A percentile compares a stretch with the other conserved stretches of the same genome.
phyloP scores from a whole-genome alignment of 768 basidiomycete genomes.

The Gloeopeniophorella convolvens region DNA sequence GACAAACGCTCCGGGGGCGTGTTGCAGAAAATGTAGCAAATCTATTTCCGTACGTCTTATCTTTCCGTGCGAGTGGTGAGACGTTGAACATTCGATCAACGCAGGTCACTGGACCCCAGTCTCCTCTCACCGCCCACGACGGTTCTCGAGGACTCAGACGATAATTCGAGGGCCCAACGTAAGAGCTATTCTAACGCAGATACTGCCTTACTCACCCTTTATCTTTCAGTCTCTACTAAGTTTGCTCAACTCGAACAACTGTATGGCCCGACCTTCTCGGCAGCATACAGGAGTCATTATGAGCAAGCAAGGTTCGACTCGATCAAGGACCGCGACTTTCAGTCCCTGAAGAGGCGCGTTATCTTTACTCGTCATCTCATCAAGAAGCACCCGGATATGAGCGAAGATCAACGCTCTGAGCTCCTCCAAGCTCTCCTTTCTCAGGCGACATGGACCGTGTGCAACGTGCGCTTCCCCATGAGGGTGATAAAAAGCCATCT shows the following conservation, averaged over 20 bases:
- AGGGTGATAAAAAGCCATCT: not conserved
- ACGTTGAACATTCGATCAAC: not conserved
- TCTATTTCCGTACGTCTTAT: not conserved
- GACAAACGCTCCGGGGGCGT: not conserved
- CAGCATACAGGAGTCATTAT: too few relatives aligned
- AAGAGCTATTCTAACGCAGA: too few relatives aligned
- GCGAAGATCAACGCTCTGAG: not conserved
- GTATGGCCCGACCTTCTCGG: too few relatives aligned
- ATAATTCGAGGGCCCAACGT: too few relatives aligned
- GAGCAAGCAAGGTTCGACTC: too few relatives aligned
- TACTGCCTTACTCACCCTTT: too few relatives aligned
- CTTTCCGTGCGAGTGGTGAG: not conserved
- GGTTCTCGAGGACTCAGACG: too few relatives aligned
- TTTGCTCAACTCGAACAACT: too few relatives aligned
- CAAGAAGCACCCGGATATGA: not conserved
- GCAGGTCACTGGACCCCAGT: not conserved
- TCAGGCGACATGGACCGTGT: not conserved
- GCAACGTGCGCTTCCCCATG: not conserved
- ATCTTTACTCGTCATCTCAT: not conserved
- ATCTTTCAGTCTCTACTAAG: too few relatives aligned
- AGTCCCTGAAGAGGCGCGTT: not conserved
- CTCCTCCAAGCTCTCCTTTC: not conserved
- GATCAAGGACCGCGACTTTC: too few relatives aligned
- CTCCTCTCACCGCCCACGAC: not conserved
- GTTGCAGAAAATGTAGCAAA: not conserved